Conservation (phyloP, 2,329 filamentous ascomycete species). For the Didymella lethalis region DNA sequence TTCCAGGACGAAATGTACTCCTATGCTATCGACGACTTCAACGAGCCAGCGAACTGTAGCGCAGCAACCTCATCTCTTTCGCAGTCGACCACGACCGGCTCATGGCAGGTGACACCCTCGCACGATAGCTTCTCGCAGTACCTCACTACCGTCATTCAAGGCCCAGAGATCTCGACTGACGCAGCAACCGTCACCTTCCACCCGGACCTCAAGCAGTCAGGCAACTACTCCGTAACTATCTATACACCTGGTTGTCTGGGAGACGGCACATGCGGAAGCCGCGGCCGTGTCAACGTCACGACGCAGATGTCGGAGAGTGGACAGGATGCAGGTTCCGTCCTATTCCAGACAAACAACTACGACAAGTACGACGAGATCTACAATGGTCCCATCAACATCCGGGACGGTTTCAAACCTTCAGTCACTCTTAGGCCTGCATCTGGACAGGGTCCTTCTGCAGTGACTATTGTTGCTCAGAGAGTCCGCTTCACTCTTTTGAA, state of each 20-base stretch:
- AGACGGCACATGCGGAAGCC: slow-evolving; percentile 76
- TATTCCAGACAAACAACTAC: slow-evolving; percentile 92
- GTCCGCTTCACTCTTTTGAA: slow-evolving; percentile 79
- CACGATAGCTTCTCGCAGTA: slow-evolving; percentile 77
- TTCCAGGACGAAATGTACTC: slow-evolving; percentile 85
- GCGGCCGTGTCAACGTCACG: slow-evolving; percentile 84
- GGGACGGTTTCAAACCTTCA: slow-evolving; percentile 77
- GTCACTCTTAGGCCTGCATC: slow-evolving; percentile 77
- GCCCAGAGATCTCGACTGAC: slow-evolving; percentile 62
- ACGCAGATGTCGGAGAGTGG: slow-evolving; percentile 66
- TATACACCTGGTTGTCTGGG: slow-evolving; percentile 91
- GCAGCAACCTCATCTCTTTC: slow-evolving; percentile 64
- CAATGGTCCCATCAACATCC: slow-evolving; percentile 82
- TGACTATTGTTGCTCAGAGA: slow-evolving; percentile 88
- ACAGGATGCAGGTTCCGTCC: slow-evolving; percentile 63
- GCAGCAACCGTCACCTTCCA: slow-evolving; percentile 77
- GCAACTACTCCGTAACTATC: slow-evolving; percentile 88
- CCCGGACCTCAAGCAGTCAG: slow-evolving; percentile 85
- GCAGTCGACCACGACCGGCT: slow-evolving; percentile 72
- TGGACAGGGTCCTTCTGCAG: slow-evolving; percentile 62
- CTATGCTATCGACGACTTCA: slow-evolving; percentile 87
- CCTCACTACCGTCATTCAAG: slow-evolving; percentile 70
- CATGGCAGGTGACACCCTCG: slow-evolving; percentile 76
- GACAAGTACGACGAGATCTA: slow-evolving; percentile 97
- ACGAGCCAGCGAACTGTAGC: slow-evolving; percentile 81